Conservation (phyloP, 2,329 filamentous ascomycete genomes). For the Paramyrothecium sp. region DNA sequence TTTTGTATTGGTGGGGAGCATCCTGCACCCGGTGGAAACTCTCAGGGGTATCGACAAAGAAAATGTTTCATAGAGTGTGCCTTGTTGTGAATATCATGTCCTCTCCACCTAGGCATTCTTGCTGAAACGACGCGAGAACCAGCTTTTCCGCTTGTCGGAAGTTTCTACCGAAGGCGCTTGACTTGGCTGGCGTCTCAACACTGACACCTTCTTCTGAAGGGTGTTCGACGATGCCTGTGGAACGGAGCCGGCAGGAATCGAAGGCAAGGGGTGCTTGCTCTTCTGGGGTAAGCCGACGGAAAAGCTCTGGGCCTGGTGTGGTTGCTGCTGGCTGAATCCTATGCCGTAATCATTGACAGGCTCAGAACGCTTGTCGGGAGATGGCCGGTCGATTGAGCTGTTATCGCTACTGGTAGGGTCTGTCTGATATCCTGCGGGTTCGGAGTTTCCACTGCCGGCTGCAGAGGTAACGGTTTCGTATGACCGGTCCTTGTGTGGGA, state of each 20-base stretch:
- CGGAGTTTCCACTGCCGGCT: slow-evolving; percentile 70
- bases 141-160: slow-evolving; percentile 80
- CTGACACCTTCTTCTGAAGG: slow-evolving; percentile 25
- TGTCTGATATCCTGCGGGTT: slow-evolving; percentile 77
- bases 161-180: slow-evolving; percentile 22
- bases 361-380: slow-evolving; percentile 52
- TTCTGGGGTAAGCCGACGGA: slow-evolving; percentile 25
- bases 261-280: slow-evolving; percentile 19
- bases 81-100: background rate
- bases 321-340: slow-evolving; percentile 43
- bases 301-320: slow-evolving; percentile 41
- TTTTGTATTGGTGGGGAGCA: background rate
- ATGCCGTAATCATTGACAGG: slow-evolving; percentile 66
- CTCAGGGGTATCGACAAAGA: slow-evolving; percentile 3
- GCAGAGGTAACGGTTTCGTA: slow-evolving; percentile 85
- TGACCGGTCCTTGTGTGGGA: slow-evolving; percentile 70
- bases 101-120: slow-evolving; percentile 36
- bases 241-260: slow-evolving; percentile 17
- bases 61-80: slow-evolving; percentile 12
- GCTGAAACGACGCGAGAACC: slow-evolving; percentile 83
- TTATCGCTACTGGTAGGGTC: slow-evolving; percentile 88
- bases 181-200: slow-evolving; percentile 25
- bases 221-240: slow-evolving; percentile 14
- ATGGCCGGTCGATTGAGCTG: slow-evolving; percentile 79
- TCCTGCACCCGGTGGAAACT: background rate